Base-by-base conservation (phyloP, 208 protist species). In the Phytomonas sp. region DNA sequence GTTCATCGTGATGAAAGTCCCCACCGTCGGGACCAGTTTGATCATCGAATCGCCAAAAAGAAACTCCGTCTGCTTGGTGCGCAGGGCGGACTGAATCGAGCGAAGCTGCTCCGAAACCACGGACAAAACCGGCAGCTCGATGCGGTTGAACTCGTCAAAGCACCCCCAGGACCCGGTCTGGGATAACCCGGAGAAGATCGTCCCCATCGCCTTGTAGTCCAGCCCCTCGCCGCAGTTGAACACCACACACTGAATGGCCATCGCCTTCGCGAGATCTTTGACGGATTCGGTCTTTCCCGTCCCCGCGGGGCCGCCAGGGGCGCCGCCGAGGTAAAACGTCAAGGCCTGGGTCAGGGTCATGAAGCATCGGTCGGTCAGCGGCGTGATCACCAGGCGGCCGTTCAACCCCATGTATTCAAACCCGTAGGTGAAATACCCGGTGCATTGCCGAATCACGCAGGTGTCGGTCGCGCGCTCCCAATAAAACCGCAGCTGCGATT, bases 71-170 rank as follows among this genome's bases (percentile, higher is more conserved):
- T 91, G 76, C 6, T 80, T 78, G 56, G 78, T 75, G 31, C 89
- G 86, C 40, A 99, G 79, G 6, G 97, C 98, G 14, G 87, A 83
- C 77, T 99, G 97, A 72, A 99, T 99, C 26, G 86, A 94, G 70
- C 98, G 97, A 70, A 99, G 89, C 81, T 99, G 98, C 75, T 97
- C 92, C 19, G 98, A 99, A 61, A 99, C 95, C 42, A 99, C 98
- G 3, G 98, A 99, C 26, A 99, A 89, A 64, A 99, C 98, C n/a
- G 97, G 96, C 29, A 98, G 83, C 66, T 99, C 97, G 75, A 99
- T 99, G 45, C 98, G 89, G 80, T 99, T 99, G 82, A 99, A 99
- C 86, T 99, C 98, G 82, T 99, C 98, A 81, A 99, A 99, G 88
- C 98, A 99, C 63, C 98, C 97, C 97, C 97, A 99, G 31, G 97